phyloP scores from a whole-genome alignment of 768 basidiomycete genomes.

The Cyclocybe cylindracea region DNA sequence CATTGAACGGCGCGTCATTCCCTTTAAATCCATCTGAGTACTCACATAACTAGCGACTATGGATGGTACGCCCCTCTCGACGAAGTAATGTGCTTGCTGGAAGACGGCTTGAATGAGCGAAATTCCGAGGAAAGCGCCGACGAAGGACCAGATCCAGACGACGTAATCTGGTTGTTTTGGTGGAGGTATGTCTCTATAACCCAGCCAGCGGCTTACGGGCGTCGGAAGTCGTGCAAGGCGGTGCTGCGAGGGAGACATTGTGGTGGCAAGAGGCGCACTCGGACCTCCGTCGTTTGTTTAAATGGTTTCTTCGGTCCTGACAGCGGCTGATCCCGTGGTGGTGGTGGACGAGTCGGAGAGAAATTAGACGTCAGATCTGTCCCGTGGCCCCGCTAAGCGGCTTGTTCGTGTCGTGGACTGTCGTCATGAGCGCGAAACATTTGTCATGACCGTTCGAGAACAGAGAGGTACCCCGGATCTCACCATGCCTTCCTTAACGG shows the following conservation, averaged over 20 bases:
- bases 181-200: slow-evolving; percentile 38
- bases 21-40: slow-evolving; percentile 1
- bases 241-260: slow-evolving; percentile 7
- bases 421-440: too few species aligned
- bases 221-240: slow-evolving; percentile 35
- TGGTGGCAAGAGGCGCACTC: too few species aligned
- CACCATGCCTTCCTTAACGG: too few species aligned
- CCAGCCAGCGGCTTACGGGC: slow-evolving; percentile 44
- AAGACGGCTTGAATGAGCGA: slow-evolving; percentile 52
- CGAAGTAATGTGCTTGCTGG: slow-evolving; percentile 47
- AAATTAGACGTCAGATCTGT: too few species aligned
- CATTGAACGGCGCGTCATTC: not conserved
- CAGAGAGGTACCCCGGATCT: too few species aligned
- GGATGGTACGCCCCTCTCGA: slow-evolving; percentile 42
- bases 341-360: too few species aligned
- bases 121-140: slow-evolving; percentile 52
- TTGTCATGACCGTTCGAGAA: too few species aligned
- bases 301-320: too few species aligned
- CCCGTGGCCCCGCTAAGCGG: too few species aligned
- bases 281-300: too few species aligned
- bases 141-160: slow-evolving; percentile 53
- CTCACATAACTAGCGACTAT: slow-evolving; percentile 52
- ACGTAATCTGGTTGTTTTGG: slow-evolving; percentile 32
- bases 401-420: too few species aligned
- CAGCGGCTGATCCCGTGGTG: too few species aligned